Evolutionary conservation across 176 grass and related monocot genomes (phyloP), one percentile per base, ranked within the genome.

Genomic region (Aegilops speltoides): DNA sequence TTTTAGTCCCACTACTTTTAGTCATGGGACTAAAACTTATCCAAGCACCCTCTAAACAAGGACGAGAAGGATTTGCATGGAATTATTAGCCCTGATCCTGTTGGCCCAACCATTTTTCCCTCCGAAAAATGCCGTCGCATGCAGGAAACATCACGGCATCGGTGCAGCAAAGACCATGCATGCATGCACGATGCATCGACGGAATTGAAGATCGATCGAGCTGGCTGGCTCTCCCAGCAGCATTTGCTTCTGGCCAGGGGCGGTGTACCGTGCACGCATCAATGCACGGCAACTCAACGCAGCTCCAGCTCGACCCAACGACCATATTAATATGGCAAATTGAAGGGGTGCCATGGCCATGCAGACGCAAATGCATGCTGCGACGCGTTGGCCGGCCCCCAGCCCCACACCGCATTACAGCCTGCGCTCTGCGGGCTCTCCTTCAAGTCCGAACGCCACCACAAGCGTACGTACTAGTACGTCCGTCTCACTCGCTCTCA

Each of bases 281-380:
- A 54, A 54, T 54, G 6, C 57, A 74, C n/a, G 66, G 68, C 68
- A 37, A 69, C 85, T 46, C 43, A 46, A 46, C 43, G 43, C 12
- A 46, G 11, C 43, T 54, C 50, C 50, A 54, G 50, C 50, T 64
- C 85, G 73, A 88, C 64, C 63, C 85, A 87, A 83, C 64, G 24
- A 88, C 80, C 3, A 29, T 66, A 67, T 80, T 67, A 60, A 89
- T 76, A 75, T 3, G 45, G 67, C 57, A 85, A 80, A 45, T 57
- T 75, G 82, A 65, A 75, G 31, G 67, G 8, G 25, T 34, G 63
- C 52, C 7, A 75, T 52, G 46, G 63, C 52, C 7, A 75, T 52
- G 46, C 56, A 59, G 56, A 83, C 46, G 80, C 73, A 61, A 64
- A 25, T 3, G 71, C 70, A 25, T 3, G 71, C 37, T 73, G 68